Conservation (phyloP, 768 basidiomycete genomes). For the Lentinula sp. region DNA sequence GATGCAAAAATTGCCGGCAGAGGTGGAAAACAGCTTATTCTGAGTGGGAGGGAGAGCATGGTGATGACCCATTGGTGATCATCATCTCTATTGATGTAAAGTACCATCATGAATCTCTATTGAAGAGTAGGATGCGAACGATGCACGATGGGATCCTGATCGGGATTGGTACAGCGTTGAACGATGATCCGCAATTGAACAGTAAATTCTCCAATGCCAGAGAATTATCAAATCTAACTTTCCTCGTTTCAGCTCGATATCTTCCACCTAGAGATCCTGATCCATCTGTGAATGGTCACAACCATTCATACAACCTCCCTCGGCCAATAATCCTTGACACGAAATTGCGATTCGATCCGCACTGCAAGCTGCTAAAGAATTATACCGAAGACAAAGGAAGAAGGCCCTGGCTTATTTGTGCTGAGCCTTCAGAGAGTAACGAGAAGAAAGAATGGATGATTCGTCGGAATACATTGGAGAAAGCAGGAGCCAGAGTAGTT, state of each 20-base stretch:
- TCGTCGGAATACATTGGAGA: constrained; percentile 41
- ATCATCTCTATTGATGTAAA: neutral
- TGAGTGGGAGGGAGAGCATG: constrained; percentile 87
- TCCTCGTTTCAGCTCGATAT: constrained; percentile 39
- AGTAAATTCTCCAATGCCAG: constrained; percentile 32
- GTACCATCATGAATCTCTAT: neutral
- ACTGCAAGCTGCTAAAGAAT: constrained; percentile 69
- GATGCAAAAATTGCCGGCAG: constrained; percentile 85
- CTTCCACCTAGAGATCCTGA: constrained; percentile 34
- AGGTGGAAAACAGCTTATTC: constrained; percentile 64
- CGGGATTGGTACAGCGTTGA: constrained; percentile 83
- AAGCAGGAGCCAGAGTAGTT: constrained; percentile 57
- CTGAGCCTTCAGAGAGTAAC: constrained; percentile 13
- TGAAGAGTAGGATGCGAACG: constrained; percentile 66
- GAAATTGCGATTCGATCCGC: constrained; percentile 54
- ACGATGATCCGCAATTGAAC: constrained; percentile 94
- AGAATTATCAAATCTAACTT: neutral
- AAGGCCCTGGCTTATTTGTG: constrained; percentile 70
- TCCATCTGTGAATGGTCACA: constrained; percentile 15
- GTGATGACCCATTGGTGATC: constrained; percentile 89
- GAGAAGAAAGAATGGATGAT: constrained; percentile 20
- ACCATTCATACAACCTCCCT: constrained; percentile 46
- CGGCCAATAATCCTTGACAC: constrained; percentile 83
- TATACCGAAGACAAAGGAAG: constrained; percentile 50
- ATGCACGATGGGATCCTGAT: constrained; percentile 92